These are phyloP conservation scores for Ceriops zippeliana DNA, from an alignment of 345 rosid species.

Conservation along the genomic window DNA sequence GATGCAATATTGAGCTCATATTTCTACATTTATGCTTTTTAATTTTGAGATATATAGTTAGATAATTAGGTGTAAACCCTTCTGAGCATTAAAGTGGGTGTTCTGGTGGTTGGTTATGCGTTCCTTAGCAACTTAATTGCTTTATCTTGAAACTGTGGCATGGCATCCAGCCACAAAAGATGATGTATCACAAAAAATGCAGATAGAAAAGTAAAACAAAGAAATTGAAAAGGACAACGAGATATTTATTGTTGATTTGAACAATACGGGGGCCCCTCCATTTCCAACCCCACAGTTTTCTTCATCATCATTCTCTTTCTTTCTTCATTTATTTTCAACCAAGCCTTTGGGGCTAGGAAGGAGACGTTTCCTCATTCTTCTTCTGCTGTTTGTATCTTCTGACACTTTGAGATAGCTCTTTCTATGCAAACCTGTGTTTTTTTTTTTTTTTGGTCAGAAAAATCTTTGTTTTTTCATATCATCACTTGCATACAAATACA, in stretches of 20 bases:
- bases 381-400: constrained; percentile 64
- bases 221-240: constrained; percentile 36
- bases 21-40: background rate
- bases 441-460: background rate
- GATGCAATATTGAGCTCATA: background rate
- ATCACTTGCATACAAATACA: background rate
- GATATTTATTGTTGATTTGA: constrained; percentile 43
- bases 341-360: constrained; percentile 43
- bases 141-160: constrained; percentile 48
- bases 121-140: constrained; percentile 44
- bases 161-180: constrained; percentile 45
- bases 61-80: background rate
- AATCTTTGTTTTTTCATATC: too few species aligned
- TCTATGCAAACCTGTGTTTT: background rate
- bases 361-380: constrained; percentile 81
- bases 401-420: constrained; percentile 27
- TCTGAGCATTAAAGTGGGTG: constrained; percentile 37
- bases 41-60: background rate
- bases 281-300: constrained; percentile 15
- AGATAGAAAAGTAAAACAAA: constrained; percentile 6
- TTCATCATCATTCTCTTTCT: constrained; percentile 35
- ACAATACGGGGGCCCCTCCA: constrained; percentile 19
- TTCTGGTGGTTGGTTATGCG: constrained; percentile 45
- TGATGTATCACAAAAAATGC: background rate
- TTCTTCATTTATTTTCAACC: constrained; percentile 21